Conservation (phyloP, 2,329 filamentous ascomycete genomes). For the Aureobasidium lini region DNA sequence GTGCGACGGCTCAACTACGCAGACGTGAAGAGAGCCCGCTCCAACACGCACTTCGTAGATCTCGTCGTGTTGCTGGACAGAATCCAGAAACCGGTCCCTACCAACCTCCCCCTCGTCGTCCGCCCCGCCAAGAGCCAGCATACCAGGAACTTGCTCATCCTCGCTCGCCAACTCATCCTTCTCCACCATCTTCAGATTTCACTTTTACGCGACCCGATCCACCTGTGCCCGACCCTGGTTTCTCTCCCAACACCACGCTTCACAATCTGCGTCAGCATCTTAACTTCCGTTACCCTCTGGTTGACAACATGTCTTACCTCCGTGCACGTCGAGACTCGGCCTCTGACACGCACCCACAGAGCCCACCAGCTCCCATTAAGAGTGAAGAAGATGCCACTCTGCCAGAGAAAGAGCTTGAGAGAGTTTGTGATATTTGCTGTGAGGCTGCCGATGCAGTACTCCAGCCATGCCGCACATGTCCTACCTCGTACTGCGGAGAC, state of each 20-base stretch:
- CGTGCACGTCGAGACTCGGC: background rate
- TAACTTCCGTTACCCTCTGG: background rate
- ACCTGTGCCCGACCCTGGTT: conserved; percentile 5
- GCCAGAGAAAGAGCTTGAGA: background rate
- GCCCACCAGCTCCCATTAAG: background rate
- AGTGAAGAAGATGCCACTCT: background rate
- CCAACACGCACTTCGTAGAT: background rate
- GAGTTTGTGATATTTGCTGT: conserved; percentile 23
- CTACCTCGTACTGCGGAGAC: conserved; percentile 25
- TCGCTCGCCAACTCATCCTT: background rate
- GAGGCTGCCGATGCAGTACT: conserved; percentile 18
- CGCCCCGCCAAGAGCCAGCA: background rate
- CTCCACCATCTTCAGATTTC: conserved; percentile 8
- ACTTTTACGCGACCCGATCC: conserved; percentile 3
- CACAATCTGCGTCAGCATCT: background rate
- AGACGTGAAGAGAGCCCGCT: background rate
- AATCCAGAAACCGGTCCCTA: conserved; percentile 1
- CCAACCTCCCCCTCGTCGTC: background rate
- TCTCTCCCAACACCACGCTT: background rate
- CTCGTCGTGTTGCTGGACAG: conserved; percentile 10
- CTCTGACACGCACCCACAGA: background rate
- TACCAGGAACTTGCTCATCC: background rate
- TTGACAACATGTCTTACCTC: background rate
- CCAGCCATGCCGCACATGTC: conserved; percentile 28
- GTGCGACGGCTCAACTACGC: background rate